Base-by-base conservation (phyloP, 1,284 basidiomycete genomes). In the Pascua guehoae region DNA sequence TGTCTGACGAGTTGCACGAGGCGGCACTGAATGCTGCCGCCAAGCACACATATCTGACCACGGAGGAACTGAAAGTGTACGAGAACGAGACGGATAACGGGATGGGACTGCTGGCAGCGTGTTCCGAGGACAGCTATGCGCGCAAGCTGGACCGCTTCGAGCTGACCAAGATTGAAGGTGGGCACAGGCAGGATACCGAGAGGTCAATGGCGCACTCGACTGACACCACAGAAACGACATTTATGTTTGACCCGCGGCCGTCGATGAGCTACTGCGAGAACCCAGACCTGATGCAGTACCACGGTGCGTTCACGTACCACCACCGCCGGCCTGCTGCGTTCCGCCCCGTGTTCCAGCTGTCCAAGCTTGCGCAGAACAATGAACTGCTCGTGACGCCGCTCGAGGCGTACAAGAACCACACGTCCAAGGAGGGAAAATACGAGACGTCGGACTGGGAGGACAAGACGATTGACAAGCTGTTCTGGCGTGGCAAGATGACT, bases 401-500 rank as follows among this genome's bases (percentile, higher is more conserved):
- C 16, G 72, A 75, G 51, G 73, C 69, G 8, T 76, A 75, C 58
- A 61, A 65, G 24, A 74, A 75, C 58, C 56, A 60, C 24, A 70
- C 69, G 8, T 60, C 62, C 1, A 24, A 51, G 7, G 12, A 49
- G 5, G 53, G 41, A 0, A 18, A 24, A 15, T n/a, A 38, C 11
- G 14, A 24, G 16, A 24, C 58, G 2, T 45, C 53, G 3, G 61
- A 61, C 1, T 78, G 78, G 76, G 62, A 61, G 39, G 63, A 70
- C 8, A 77, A 79, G 65, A 68, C 65, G 5, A 61, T 71, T 43
- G 51, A 62, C 49, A 78, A 78, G 62, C 50, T 80, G 17, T 78
- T 79, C 53, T 80, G 79, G 79, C 62, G 78, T 36, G 79, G 79
- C 0, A 68, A 66, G 9, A 68, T 70, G 1, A 79, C 78, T 0